Evolutionary conservation across 306 rosid genomes (phyloP).

Genomic region (Fragaria vesca): DNA sequence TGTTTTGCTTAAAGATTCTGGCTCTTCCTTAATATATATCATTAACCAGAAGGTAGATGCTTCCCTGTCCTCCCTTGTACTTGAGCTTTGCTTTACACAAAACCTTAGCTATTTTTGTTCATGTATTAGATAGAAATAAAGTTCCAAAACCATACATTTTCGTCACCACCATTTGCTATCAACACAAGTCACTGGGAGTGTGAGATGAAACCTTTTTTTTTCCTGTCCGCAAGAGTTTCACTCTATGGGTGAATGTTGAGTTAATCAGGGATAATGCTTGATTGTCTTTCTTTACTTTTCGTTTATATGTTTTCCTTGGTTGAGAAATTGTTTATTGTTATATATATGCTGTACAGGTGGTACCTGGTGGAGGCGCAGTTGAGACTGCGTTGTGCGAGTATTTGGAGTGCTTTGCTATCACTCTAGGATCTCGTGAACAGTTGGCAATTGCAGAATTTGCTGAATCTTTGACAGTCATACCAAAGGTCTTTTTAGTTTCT

Average conservation of each 20-base stretch:
- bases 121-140: no score
- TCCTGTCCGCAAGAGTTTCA: neutral
- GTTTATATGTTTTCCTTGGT: neutral
- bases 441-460: slow-evolving; percentile 98
- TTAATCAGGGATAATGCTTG: neutral
- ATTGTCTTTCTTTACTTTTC: neutral
- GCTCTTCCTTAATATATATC: neutral
- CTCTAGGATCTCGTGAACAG: slow-evolving; percentile 97
- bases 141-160: neutral
- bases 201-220: neutral
- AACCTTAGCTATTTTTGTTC: neutral
- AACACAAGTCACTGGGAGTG: neutral
- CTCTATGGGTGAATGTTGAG: neutral
- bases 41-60: neutral
- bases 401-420: slow-evolving; percentile 93
- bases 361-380: slow-evolving; percentile 99
- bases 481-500: slow-evolving; percentile 44
- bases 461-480: slow-evolving; percentile 83
- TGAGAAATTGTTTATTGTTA: neutral
- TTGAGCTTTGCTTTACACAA: neutral
- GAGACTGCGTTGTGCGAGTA: slow-evolving; percentile 90
- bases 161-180: neutral
- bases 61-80: neutral
- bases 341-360: slow-evolving; percentile 57
- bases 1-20: neutral